phyloP scores from a whole-genome alignment of 345 rosid species.

The Pseudoturritis turrita region DNA sequence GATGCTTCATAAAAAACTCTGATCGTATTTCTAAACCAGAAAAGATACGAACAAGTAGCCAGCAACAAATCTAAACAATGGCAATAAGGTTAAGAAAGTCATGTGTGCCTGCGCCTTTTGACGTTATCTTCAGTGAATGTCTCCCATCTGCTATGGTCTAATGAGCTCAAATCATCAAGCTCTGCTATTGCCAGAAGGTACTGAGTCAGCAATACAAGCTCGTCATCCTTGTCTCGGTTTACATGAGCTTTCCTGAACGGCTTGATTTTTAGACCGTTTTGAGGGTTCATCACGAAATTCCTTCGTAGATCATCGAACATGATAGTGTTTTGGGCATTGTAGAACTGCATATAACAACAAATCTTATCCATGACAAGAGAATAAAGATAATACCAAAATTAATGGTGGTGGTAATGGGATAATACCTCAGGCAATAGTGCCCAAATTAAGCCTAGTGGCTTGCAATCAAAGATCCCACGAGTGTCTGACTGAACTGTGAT shows the following conservation, averaged over 20 bases:
- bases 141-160: constrained; percentile 83
- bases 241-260: constrained; percentile 91
- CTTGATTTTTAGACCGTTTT: constrained; percentile 75
- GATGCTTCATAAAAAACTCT: not conserved
- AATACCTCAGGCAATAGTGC: constrained; percentile 78
- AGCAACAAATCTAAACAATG: constrained; percentile 2
- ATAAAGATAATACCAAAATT: not conserved
- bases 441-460: constrained; percentile 93
- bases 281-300: constrained; percentile 94
- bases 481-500: constrained; percentile 91
- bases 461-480: constrained; percentile 86
- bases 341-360: constrained; percentile 48
- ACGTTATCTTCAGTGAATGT: constrained; percentile 47
- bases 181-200: constrained; percentile 89
- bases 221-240: constrained; percentile 76
- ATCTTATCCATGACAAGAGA: not conserved
- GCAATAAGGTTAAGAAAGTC: not conserved
- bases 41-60: constrained; percentile 11
- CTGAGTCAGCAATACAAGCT: constrained; percentile 78
- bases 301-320: constrained; percentile 93
- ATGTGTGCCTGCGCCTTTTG: constrained; percentile 67
- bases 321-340: constrained; percentile 76
- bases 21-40: not conserved
- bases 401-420: not conserved
- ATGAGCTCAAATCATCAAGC: constrained; percentile 60